Base-by-base conservation (phyloP, 352 stramenopile species). In the Phytophthora idaei region DNA sequence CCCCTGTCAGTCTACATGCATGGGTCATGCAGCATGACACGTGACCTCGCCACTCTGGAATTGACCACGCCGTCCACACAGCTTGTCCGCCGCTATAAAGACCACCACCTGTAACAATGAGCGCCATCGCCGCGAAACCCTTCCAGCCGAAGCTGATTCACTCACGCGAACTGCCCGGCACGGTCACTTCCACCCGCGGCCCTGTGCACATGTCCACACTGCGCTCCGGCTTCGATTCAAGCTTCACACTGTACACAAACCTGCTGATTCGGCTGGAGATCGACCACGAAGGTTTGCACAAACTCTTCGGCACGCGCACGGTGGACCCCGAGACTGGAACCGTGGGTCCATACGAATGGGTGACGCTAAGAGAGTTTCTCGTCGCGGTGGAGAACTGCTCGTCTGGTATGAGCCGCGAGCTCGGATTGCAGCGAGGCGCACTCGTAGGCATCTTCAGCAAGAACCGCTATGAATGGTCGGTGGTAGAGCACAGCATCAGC, bases 371-470 rank as follows among this genome's bases (percentile, higher is more conserved):
- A 50, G 64, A 90, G 64, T 87, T 90, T 67, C 57, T 87, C 37
- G 60, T 61, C 9, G 73, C 79, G 53, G 77, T 89, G 15, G 76
- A 83, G 31, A 69, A 61, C 31, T 66, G 81, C 12, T 67, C 80
- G 9, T 71, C 62, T 8, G 82, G 74, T 9, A 78, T 90, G 72
- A 78, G 60, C 25, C 44, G 67, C 17, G 66, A 77, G 50, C 62
- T 89, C 12, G 63, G 57, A 29, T 56, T 87, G 48, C 47, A 69
- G 42, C 79, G 85, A 42, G 70, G 76, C 4, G 83, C 82, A 10
- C 73, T 87, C 27, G 77, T 93, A 10, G 85, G 85, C n/a, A 53
- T 93, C 15, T 92, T 92, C 71, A 80, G 66, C 69, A 91, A 91
- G 68, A 93, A 93, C 61, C 80, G 85, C 28, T 87, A 87, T 59